Evolutionary conservation across 495 filamentous ascomycete species (phyloP), one percentile per base, ranked within the genome.

Genomic region (Penicillium cataractarum): DNA sequence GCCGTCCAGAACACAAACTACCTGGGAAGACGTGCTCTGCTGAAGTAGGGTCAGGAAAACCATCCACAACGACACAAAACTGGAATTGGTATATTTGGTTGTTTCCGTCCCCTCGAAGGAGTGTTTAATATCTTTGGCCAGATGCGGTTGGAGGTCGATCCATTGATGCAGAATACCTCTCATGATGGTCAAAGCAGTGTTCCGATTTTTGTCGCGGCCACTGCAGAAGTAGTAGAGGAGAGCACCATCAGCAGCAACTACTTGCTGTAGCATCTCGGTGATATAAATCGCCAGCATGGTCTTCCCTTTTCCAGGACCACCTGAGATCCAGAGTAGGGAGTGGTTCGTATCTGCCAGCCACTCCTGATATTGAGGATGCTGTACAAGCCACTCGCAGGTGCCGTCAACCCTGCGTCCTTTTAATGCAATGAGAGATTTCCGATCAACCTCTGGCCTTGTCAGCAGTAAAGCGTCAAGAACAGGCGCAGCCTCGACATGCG

Each of bases 301-400:
- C 64, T 83, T 83, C 3, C 81, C 81, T 69, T 79, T 82, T 19
- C 80, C 81, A 66, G 79, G 77, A 24, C 77, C 72, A 29, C 81
- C 81, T 17, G 69, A 78, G 21, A 83, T 68, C 79, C 80, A 83
- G 42, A 83, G 73, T 1, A 80, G 69, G 52, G 63, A 66, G 31
- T 19, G 49, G 59, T 32, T 32, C 9, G 56, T 53, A 29, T 63
- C n/a, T 48, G 35, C 37, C 57, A 82, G 62, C 80, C 78, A 83
- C 50, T 61, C 67, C 56, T 69, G 57, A 60, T 79, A 83, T n/a
- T 10, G 5, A 6, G 31, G 22, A 63, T 81, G 68, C n/a, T 62
- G 55, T 63, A 61, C 74, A 21, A 57, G 55, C 55, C 55, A 57
- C 71, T 82, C 78, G 65, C 81, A 83, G 46, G 80, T 83, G 21